Base-by-base conservation (phyloP, 225 moss, liverwort and hornwort species). In the Lunularia cruciata region DNA sequence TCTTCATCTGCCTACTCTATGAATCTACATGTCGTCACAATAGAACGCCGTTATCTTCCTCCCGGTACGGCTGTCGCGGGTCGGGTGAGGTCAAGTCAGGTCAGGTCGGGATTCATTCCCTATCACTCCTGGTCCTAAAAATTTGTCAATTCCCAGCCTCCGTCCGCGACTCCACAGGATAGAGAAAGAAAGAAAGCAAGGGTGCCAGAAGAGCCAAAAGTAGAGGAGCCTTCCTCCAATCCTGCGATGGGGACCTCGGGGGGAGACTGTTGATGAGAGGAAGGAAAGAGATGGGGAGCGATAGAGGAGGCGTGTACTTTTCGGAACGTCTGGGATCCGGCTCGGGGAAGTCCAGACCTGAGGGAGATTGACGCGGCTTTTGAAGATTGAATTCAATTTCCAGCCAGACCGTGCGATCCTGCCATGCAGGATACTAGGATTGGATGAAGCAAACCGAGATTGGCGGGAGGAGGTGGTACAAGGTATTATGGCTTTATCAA, bases 391-490 rank as follows among this genome's bases (percentile, higher is more conserved):
- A 8, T 28, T 22, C 6, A 54, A 20, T 54, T 1, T 11, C 16
- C 37, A 19, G 34, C 57, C 57, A 34, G 27, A 22, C 53, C 68
- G 28, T 23, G 22, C 68, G 20, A 54, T 54, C 1, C 55, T 55
- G 28, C 42, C 15, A 28, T 38, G 39, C 19, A 25, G 12, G 16
- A 0, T 2, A 1, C 4, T 15, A 55, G 54, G 38, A 39, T 39
- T 12, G 54, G 27, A 16, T 20, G 69, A 49, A 43, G 42, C 19
- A 13, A 56, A 56, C 55, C 38, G 68, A 68, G 68, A 68, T 54
- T 56, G 68, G 68, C 37, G 69, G 55, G 32, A 30, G 28, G 26
- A 22, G 51, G 31, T 13, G 15, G 16, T 88, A 83, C 71, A 54
- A 48, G 23, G 86, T 86, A 3, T 51, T 95, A 11, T n/a, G n/a